Percentiles rank a stretch among this genome's conserved stretches.
phyloP scores from a whole-genome alignment of 306 rosid species.

The Rosa multiflora region DNA sequence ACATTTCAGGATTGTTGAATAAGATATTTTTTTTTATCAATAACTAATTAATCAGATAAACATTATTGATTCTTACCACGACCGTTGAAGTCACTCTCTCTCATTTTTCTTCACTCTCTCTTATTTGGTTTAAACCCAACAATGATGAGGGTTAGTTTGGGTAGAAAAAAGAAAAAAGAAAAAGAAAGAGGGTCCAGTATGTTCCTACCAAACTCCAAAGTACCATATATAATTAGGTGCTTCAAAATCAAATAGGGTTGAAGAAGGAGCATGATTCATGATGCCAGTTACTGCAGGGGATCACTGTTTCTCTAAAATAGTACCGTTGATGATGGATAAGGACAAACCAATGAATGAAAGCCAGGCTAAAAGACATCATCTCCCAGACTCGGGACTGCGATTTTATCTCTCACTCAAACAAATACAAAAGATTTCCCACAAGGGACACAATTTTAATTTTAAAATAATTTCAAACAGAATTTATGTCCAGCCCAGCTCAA shows the following conservation, averaged over 20 bases:
- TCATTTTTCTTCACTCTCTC: too few relatives aligned
- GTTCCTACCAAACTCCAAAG: background rate
- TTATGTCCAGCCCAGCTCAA: background rate
- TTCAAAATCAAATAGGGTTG: background rate
- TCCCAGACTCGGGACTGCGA: background rate
- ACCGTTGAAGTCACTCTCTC: too few relatives aligned
- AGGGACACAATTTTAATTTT: background rate
- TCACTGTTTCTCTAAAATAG: background rate
- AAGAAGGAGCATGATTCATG: background rate
- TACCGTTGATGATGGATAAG: constrained; percentile 23
- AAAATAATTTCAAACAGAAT: background rate
- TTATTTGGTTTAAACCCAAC: too few relatives aligned
- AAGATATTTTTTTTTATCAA: too few relatives aligned
- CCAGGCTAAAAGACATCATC: constrained; percentile 22
- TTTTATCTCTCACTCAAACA: background rate
- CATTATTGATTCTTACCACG: too few relatives aligned
- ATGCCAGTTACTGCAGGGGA: background rate
- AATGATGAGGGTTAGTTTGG: background rate
- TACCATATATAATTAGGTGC: background rate
- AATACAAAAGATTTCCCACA: background rate
- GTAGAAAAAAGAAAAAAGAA: background rate
- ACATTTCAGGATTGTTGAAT: too few relatives aligned
- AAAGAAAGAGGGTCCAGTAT: background rate
- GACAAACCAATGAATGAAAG: constrained; percentile 21
- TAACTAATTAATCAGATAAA: too few relatives aligned